Evolutionary conservation across 768 basidiomycete species (phyloP).

Genomic region (Tylopilus subfusipes): DNA sequence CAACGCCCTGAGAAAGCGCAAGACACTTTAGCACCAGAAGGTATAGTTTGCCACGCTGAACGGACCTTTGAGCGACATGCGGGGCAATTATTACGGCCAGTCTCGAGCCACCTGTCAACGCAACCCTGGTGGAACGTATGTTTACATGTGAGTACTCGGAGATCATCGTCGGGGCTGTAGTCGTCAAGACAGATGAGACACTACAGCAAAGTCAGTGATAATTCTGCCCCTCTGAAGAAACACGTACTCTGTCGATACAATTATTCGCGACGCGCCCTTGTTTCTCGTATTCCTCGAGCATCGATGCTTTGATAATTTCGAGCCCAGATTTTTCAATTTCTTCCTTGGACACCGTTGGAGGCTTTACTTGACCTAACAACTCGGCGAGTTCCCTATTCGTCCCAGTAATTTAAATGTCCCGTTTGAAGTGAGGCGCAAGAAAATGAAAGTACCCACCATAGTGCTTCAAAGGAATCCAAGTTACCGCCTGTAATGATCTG

Average conservation of each 20-base stretch:
- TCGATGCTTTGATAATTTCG: constrained; percentile 60
- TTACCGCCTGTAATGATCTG: constrained; percentile 80
- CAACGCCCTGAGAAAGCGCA: constrained; percentile 22
- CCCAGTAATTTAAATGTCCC: background rate
- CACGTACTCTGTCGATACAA: constrained; percentile 72
- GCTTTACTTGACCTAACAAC: constrained; percentile 76
- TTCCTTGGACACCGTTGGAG: constrained; percentile 75
- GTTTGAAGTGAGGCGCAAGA: background rate
- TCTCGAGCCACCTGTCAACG: constrained; percentile 85
- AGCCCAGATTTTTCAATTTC: constrained; percentile 86
- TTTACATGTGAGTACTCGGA: constrained; percentile 76
- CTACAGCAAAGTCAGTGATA: constrained; percentile 32
- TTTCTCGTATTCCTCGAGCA: constrained; percentile 51
- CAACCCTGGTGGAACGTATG: constrained; percentile 90
- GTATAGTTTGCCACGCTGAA: background rate
- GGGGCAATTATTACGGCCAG: constrained; percentile 87
- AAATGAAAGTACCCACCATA: constrained; percentile 50
- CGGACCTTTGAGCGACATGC: constrained; percentile 78
- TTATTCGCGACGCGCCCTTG: constrained; percentile 68
- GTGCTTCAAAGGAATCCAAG: constrained; percentile 75
- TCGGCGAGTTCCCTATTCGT: constrained; percentile 71
- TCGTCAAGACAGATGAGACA: constrained; percentile 88
- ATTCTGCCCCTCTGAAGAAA: background rate
- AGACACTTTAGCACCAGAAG: background rate
- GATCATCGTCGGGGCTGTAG: constrained; percentile 71